These are phyloP conservation scores for Fagopyrum esculentum DNA, from an alignment of 148 eudicot species.

Conservation along the genomic window DNA sequence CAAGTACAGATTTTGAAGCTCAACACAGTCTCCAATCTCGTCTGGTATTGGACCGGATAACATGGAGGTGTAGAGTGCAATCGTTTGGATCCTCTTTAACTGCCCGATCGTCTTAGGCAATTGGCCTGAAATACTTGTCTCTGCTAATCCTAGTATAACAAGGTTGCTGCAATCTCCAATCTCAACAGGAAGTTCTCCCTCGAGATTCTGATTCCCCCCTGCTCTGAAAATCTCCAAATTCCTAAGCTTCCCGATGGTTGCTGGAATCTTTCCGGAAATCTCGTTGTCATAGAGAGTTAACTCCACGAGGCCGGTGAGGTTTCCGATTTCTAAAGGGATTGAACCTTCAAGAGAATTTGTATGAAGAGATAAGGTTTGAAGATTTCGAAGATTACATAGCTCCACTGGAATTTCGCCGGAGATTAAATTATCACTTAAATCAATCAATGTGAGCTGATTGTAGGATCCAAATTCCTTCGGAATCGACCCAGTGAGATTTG, in stretches of 20 bases:
- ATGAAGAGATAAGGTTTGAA: conserved; percentile 44
- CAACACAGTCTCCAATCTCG: conserved; percentile 76
- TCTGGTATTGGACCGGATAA: conserved; percentile 85
- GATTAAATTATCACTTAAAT: conserved; percentile 64
- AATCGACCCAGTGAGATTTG: conserved; percentile 70
- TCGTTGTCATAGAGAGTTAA: conserved; percentile 68
- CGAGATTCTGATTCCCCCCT: conserved; percentile 88
- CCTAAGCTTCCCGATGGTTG: conserved; percentile 49
- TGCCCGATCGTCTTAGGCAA: conserved; percentile 65
- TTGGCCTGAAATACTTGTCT: conserved; percentile 73
- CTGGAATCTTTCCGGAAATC: conserved; percentile 64
- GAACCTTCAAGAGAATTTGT: conserved; percentile 54
- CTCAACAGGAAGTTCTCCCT: conserved; percentile 70
- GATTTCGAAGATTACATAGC: conserved; percentile 45
- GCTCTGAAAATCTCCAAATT: conserved; percentile 59
- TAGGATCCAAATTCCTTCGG: conserved; percentile 74
- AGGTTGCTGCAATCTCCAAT: conserved; percentile 75
- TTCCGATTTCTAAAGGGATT: conserved; percentile 69
- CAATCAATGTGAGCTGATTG: conserved; percentile 33
- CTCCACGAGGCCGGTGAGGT: conserved; percentile 39
- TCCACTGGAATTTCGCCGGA: conserved; percentile 69
- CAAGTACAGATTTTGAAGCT: conserved; percentile 62
- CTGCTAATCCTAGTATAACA: conserved; percentile 68
- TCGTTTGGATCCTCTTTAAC: conserved; percentile 61
- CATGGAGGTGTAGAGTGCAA: conserved; percentile 72